Conservation (phyloP, 371 early-diverging fungal species). For the Smittium mucronatum region DNA sequence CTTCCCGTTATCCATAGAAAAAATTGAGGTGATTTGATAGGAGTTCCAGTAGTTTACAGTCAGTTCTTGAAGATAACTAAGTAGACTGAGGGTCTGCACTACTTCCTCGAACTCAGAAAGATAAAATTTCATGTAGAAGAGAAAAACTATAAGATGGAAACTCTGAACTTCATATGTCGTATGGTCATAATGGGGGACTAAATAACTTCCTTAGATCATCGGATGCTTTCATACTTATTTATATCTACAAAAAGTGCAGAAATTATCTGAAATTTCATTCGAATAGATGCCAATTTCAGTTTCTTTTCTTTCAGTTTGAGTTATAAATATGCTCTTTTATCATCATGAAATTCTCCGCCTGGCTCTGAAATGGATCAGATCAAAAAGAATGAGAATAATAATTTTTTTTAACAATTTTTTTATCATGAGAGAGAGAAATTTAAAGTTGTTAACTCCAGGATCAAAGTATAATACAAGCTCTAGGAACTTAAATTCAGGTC, state of each 20-base stretch:
- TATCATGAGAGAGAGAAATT: conserved; percentile 13
- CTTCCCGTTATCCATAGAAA: too few species aligned
- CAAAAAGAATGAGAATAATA: too few species aligned
- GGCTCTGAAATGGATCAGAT: conserved; percentile 24
- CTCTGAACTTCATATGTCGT: conserved; percentile 23
- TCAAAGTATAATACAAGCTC: conserved; percentile 19
- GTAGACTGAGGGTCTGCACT: too few species aligned
- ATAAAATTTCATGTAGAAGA: conserved; percentile 28
- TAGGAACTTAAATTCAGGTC: conserved; percentile 22
- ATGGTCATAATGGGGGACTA: conserved; percentile 22
- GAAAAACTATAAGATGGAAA: conserved; percentile 18
- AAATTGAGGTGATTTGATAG: too few species aligned
- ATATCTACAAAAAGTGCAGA: conserved; percentile 23
- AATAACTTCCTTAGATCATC: conserved; percentile 24
- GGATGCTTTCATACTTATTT: conserved; percentile 31
- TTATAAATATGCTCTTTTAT: conserved; percentile 33
- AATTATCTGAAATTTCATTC: conserved; percentile 35
- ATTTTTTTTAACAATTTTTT: conserved; percentile 33
- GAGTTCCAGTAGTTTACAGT: too few species aligned
- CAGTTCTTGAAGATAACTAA: too few species aligned
- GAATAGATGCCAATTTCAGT: conserved; percentile 35
- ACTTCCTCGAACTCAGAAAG: conserved; percentile 27
- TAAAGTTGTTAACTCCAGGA: conserved; percentile 14
- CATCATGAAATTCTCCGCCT: conserved; percentile 35
- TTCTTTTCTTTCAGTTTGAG: conserved; percentile 33